These are phyloP conservation scores for Colletotrichum incanum DNA, from an alignment of 2,329 filamentous ascomycete genomes.

Conservation along the genomic window DNA sequence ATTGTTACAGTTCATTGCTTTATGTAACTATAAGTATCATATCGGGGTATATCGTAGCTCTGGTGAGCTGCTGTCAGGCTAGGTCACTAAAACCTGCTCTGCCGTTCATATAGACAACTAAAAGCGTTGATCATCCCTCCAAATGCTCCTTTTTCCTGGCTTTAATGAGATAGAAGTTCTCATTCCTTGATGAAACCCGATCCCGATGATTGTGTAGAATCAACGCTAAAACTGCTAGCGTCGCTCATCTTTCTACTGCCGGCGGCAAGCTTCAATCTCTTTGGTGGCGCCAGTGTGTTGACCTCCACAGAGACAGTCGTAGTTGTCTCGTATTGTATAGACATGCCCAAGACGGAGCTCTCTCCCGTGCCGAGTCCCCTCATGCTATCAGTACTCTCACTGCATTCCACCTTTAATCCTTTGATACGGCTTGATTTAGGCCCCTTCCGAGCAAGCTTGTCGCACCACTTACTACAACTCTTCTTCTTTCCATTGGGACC, in stretches of 20 bases:
- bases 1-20: background rate
- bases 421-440: slow-evolving; percentile 14
- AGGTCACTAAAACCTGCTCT: background rate
- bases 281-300: background rate
- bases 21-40: background rate
- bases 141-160: background rate
- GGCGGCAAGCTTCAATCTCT: slow-evolving; percentile 13
- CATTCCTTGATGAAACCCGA: slow-evolving; percentile 1
- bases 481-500: slow-evolving; percentile 20
- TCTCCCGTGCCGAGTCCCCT: slow-evolving; percentile 50
- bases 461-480: slow-evolving; percentile 39
- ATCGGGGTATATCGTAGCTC: slow-evolving; percentile 22
- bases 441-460: slow-evolving; percentile 33
- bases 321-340: slow-evolving; percentile 61
- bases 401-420: slow-evolving; percentile 29
- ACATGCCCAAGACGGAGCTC: slow-evolving; percentile 48
- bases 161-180: background rate
- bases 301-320: slow-evolving; percentile 60
- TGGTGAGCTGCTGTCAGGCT: background rate
- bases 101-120: background rate
- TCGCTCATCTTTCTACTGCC: slow-evolving; percentile 28
- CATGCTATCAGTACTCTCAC: slow-evolving; percentile 53
- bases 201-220: background rate
- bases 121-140: background rate
- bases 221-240: slow-evolving; percentile 2